A percentile compares a stretch with the other conserved stretches of the same genome.
phyloP scores from a whole-genome alignment of 2,329 filamentous ascomycete genomes.

The Pseudogymnoascus sp. region DNA sequence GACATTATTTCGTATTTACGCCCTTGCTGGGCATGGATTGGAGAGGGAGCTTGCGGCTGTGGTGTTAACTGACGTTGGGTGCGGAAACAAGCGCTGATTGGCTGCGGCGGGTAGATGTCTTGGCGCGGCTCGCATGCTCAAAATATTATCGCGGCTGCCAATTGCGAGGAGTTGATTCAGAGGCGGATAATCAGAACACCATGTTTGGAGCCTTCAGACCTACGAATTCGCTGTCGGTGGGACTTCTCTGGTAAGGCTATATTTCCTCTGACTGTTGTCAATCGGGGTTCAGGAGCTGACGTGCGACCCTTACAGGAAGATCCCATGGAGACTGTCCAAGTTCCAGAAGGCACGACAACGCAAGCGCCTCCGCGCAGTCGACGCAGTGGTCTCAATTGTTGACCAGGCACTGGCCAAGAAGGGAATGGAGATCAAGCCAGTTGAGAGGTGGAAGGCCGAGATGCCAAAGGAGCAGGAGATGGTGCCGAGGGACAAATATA shows the following conservation, averaged over 20 bases:
- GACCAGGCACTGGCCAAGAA: constrained; percentile 70
- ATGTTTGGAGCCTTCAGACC: constrained; percentile 85
- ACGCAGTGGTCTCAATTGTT: constrained; percentile 77
- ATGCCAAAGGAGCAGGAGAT: constrained; percentile 97
- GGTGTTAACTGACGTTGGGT: constrained; percentile 12
- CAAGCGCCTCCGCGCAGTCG: constrained; percentile 74
- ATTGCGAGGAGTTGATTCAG: neutral
- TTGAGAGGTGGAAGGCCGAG: constrained; percentile 87
- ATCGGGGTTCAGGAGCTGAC: constrained; percentile 16
- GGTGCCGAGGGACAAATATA: constrained; percentile 95
- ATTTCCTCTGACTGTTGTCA: constrained; percentile 9
- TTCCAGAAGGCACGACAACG: constrained; percentile 88
- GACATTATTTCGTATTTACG: constrained; percentile 58
- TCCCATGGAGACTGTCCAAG: constrained; percentile 87
- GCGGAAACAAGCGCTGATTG: constrained; percentile 20
- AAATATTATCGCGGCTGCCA: constrained; percentile 9
- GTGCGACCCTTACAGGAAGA: constrained; percentile 58
- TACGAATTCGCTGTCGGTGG: constrained; percentile 68
- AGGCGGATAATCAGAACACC: constrained; percentile 24
- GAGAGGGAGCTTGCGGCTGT: constrained; percentile 3
- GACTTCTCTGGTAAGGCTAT: constrained; percentile 67
- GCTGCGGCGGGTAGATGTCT: constrained; percentile 17
- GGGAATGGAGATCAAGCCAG: constrained; percentile 64
- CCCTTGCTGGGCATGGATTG: constrained; percentile 23
- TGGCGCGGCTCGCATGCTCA: constrained; percentile 19